Base-by-base conservation (phyloP, 805 yeast species). In the Kazachstania taianensis region DNA sequence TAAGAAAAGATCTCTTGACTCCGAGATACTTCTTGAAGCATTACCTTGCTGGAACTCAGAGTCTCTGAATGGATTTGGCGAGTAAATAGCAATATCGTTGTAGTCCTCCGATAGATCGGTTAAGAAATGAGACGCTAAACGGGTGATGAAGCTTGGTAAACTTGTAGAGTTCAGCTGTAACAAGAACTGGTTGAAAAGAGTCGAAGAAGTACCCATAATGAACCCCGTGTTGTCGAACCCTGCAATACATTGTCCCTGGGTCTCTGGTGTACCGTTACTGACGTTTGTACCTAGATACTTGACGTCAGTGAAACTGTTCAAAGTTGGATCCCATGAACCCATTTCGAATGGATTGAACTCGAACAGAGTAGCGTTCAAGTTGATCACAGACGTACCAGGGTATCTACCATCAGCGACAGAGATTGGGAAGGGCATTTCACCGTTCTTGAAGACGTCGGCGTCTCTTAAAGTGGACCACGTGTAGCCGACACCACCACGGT, bases 241-340 rank as follows among this genome's bases (percentile, higher is more conserved):
- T 2, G 62, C 70, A 39, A 72, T 59, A 59, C 95, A 86, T 8
- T 55, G 50, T 10, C 61, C 59, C 28, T 57, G 57, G 13, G 54
- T 48, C 5, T 50, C 48, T 7, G 84, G 78, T 15, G 52, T 43
- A 28, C 95, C 95, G 41, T 74, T 66, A 18, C 65, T 49, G 24
- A 80, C 69, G 16, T 68, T 57, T 1, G 94, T 68, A 7, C 95
- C 95, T 32, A 82, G 55, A 52, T 80, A 84, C 55, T 75, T 69
- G 30, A 74, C 59, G 41, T 80, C 78, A 9, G 77, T 66, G 57
- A 86, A 85, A 3, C 79, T 62, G 37, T 69, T 65, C 37, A 82
- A 59, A 1, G 79, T 64, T 10, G 84, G 81, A 52, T 86, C 96
- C 94, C 94, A 85, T 4, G 94, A 77, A 10, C 96, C 96, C 50